phyloP scores from a whole-genome alignment of 805 yeast species.

The Sugiyamaella valdiviana region DNA sequence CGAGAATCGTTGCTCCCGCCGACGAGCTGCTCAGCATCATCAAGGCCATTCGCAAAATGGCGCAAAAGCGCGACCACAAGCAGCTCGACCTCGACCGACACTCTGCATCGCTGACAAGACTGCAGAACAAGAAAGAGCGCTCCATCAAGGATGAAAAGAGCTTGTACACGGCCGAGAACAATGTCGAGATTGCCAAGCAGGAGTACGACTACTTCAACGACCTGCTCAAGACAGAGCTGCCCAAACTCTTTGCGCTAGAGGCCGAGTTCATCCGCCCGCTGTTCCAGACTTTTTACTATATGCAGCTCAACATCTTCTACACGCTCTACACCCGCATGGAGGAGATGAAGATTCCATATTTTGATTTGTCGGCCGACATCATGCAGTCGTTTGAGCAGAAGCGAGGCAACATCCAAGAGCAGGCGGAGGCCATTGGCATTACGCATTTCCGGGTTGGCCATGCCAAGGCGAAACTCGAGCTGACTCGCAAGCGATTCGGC shows the following conservation, averaged over 20 bases:
- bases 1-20: constrained; percentile 85
- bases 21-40: constrained; percentile 82
- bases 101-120: constrained; percentile 59
- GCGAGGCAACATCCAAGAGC: constrained; percentile 87
- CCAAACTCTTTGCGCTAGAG: constrained; percentile 79
- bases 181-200: constrained; percentile 83
- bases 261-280: constrained; percentile 89
- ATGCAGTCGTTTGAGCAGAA: constrained; percentile 70
- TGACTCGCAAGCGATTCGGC: constrained; percentile 65
- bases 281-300: constrained; percentile 89
- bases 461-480: constrained; percentile 76
- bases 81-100: constrained; percentile 90
- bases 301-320: constrained; percentile 96
- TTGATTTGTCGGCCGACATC: constrained; percentile 79
- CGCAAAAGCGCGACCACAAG: constrained; percentile 91
- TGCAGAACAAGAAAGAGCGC: constrained; percentile 75
- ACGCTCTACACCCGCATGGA: constrained; percentile 87
- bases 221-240: constrained; percentile 85
- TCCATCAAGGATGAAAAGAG: constrained; percentile 87
- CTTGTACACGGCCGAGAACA: constrained; percentile 83
- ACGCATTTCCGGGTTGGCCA: constrained; percentile 88
- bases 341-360: constrained; percentile 94
- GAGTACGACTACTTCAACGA: constrained; percentile 95
- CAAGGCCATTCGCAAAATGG: constrained; percentile 82
- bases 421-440: constrained; percentile 80